Base-by-base conservation (phyloP, 768 basidiomycete genomes). In the Mycena maculata region DNA sequence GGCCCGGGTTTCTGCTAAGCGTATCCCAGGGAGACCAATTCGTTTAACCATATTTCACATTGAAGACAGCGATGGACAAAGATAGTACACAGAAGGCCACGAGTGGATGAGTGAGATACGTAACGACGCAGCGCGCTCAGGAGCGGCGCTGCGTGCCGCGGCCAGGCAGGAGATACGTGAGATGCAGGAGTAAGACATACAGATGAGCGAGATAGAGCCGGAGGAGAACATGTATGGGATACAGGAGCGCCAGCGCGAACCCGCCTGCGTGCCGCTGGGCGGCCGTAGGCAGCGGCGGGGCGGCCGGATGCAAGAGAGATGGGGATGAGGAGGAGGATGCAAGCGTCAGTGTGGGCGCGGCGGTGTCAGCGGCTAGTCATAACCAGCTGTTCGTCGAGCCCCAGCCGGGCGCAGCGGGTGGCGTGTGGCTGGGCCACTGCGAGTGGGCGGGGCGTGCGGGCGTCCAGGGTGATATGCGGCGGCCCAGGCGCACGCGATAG, bases 181-280 rank as follows among this genome's bases (percentile, higher is more conserved):
- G 71, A 72, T 80, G 79, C 70, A 81, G 69, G 54, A 84, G 71
- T 65, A 84, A 55, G 63, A 79, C 76, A 73, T 84, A 84, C 76
- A 84, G 72, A 71, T 84, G 79, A 60, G 82, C 70, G 70, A 82
- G 75, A 72, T 82, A 84, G 70, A 84, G 72, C 75, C 80, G 80
- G 67, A 83, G 78, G 74, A 84, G 56, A 49, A 57, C 23, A 9
- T 48, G 53, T 61, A 68, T 68, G 38, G 56, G 25, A 68, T 53
- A 52, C 76, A 76, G 75, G 74, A 78, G 78, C 76, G 80, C 71
- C 58, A 81, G 57, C 62, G 74, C 76, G 48, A 80, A 75, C 49
- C 78, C 77, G 30, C 73, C 80, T 53, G 74, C 75, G 33, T 81
- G 81, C 76, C 71, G 57, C 74, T 67, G 44, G 75, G 71, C 11